Evolutionary conservation across 2,329 filamentous ascomycete genomes (phyloP).

Genomic region (Fusarium piperis): DNA sequence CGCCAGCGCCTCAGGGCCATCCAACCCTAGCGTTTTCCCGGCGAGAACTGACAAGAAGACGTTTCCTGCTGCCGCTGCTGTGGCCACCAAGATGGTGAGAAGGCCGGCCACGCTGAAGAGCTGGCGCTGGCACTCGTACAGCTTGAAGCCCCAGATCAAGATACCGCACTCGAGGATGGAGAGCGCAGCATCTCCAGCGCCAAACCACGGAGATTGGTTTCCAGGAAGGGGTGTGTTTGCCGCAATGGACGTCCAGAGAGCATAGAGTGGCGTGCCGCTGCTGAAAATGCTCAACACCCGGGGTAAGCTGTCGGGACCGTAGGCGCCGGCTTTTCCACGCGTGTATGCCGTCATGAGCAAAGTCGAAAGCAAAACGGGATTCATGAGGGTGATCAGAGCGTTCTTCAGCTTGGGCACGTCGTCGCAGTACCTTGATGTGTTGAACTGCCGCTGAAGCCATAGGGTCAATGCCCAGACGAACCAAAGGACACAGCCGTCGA

Average conservation of each 20-base stretch:
- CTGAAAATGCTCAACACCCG: constrained; percentile 45
- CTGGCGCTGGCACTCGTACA: constrained; percentile 60
- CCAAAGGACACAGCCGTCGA: constrained; percentile 59
- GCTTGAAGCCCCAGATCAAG: constrained; percentile 63
- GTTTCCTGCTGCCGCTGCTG: constrained; percentile 52
- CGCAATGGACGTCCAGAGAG: constrained; percentile 46
- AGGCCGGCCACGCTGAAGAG: constrained; percentile 56
- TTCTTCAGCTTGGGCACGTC: constrained; percentile 36
- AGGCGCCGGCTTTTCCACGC: constrained; percentile 49
- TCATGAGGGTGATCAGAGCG: constrained; percentile 53
- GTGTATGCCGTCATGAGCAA: constrained; percentile 57
- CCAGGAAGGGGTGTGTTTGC: constrained; percentile 8
- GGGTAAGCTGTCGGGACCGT: constrained; percentile 43
- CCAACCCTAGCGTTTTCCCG: constrained; percentile 50
- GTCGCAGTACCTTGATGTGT: constrained; percentile 18
- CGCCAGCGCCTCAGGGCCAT: constrained; percentile 49
- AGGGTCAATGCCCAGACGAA: constrained; percentile 59
- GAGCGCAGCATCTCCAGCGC: constrained; percentile 60
- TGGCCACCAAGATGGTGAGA: constrained; percentile 50
- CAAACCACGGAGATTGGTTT: constrained; percentile 47
- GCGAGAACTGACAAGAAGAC: constrained; percentile 53
- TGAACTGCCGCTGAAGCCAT: constrained; percentile 50
- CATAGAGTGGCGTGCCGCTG: constrained; percentile 48
- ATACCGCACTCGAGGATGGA: constrained; percentile 62
- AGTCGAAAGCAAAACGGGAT: constrained; percentile 60